Conservation (phyloP, 2,329 filamentous ascomycete genomes). For the Chaetomiaceae sp. region DNA sequence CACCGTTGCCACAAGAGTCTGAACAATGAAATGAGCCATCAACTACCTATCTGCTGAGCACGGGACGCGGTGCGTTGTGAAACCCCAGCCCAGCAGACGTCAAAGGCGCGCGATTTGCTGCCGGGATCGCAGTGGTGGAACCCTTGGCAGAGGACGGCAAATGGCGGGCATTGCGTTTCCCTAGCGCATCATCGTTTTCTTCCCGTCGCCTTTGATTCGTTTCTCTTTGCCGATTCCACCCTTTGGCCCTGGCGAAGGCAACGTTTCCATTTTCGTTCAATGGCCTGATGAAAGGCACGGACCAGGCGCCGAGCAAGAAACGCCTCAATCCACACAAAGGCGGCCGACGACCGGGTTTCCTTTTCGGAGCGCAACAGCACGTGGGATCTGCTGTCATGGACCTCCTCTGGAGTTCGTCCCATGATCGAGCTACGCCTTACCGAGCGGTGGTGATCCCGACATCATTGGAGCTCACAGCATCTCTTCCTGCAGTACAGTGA, state of each 20-base stretch:
- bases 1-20: too few relatives aligned
- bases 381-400: too few relatives aligned
- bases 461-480: too few relatives aligned
- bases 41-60: too few relatives aligned
- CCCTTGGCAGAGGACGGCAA: slow-evolving; percentile 2
- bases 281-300: background rate
- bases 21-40: too few relatives aligned
- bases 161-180: slow-evolving; percentile 1
- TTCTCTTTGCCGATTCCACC: background rate
- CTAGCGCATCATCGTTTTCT: background rate
- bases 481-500: too few relatives aligned
- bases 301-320: background rate
- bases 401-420: too few relatives aligned
- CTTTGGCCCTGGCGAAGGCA: background rate
- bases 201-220: background rate
- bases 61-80: background rate
- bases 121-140: slow-evolving; percentile 2
- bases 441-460: too few relatives aligned
- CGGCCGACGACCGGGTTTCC: too few relatives aligned
- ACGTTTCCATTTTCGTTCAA: background rate
- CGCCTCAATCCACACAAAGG: background rate
- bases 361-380: too few relatives aligned
- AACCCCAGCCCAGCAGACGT: background rate
- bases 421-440: too few relatives aligned
- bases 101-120: too few relatives aligned